A percentile compares a stretch with the other conserved stretches of the same genome.
phyloP scores from a whole-genome alignment of 208 protist genomes.

The Strigomonas culicis region DNA sequence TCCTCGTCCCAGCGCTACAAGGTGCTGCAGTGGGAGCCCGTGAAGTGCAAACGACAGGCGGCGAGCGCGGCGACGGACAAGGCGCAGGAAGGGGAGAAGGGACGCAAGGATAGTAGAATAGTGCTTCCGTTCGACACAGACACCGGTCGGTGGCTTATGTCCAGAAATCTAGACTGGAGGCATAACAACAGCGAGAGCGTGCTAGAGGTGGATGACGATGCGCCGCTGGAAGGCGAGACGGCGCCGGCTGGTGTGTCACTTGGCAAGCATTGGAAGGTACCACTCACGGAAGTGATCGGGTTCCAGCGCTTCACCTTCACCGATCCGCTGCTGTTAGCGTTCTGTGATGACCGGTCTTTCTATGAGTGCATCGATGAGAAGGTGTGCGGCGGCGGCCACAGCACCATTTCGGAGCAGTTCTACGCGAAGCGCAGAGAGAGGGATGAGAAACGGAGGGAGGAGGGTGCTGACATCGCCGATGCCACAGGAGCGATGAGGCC shows the following conservation, averaged over 20 bases:
- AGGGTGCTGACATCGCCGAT: background rate
- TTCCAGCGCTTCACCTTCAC: constrained; percentile 32
- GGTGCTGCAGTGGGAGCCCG: constrained; percentile 18
- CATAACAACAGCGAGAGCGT: background rate
- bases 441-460: background rate
- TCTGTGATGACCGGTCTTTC: constrained; percentile 15
- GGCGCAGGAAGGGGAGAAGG: background rate
- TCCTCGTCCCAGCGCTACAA: background rate
- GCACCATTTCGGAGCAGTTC: constrained; percentile 3
- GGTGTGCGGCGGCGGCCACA: background rate
- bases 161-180: background rate
- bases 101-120: background rate
- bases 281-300: constrained; percentile 21
- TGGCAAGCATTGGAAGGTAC: constrained; percentile 22
- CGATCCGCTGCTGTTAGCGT: constrained; percentile 21
- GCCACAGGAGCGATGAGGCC: background rate
- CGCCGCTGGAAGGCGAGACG: background rate
- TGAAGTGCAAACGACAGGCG: background rate
- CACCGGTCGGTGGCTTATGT: constrained; percentile 2
- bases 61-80: background rate
- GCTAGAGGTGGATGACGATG: constrained; percentile 1
- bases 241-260: background rate
- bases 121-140: constrained; percentile 6
- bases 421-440: background rate
- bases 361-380: background rate